phyloP scores from a whole-genome alignment of 345 rosid species.

The rapeseed (Brassica napus) region DNA sequence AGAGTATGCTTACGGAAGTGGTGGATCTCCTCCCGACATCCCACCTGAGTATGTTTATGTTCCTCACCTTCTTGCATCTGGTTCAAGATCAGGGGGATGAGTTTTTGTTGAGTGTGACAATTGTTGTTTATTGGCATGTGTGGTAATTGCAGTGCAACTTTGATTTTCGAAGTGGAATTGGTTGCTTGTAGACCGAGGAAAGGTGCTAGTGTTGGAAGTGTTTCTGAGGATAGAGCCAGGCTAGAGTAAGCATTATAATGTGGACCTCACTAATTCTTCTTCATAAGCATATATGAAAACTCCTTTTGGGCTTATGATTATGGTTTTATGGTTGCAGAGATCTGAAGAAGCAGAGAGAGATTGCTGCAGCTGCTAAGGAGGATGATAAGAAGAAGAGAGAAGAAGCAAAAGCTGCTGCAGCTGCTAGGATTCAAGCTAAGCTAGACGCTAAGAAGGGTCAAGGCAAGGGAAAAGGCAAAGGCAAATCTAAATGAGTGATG shows the following conservation, averaged over 20 bases:
- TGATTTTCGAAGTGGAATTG: constrained; percentile 83
- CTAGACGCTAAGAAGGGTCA: constrained; percentile 76
- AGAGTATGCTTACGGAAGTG: constrained; percentile 86
- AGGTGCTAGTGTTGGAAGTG: constrained; percentile 70
- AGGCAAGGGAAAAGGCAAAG: constrained; percentile 87
- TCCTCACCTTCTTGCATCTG: neutral
- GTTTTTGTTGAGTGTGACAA: neutral
- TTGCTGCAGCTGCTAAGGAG: constrained; percentile 73
- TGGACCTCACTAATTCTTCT: constrained; percentile 8
- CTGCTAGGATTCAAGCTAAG: constrained; percentile 92
- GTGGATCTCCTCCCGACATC: constrained; percentile 89
- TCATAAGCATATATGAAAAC: neutral
- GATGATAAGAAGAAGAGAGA: constrained; percentile 88
- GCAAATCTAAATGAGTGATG: constrained; percentile 47
- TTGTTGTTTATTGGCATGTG: neutral
- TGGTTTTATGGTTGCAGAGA: constrained; percentile 48
- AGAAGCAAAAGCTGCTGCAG: constrained; percentile 90
- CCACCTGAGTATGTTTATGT: constrained; percentile 67
- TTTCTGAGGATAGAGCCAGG: constrained; percentile 82
- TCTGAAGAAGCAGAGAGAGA: constrained; percentile 89
- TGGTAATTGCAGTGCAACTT: constrained; percentile 66
- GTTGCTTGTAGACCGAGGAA: constrained; percentile 75
- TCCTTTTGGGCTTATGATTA: neutral
- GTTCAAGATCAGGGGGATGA: neutral
- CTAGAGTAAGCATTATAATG: constrained; percentile 63